These are phyloP conservation scores for Candida pseudofarinosa DNA, from an alignment of 805 yeast species.

Conservation along the genomic window DNA sequence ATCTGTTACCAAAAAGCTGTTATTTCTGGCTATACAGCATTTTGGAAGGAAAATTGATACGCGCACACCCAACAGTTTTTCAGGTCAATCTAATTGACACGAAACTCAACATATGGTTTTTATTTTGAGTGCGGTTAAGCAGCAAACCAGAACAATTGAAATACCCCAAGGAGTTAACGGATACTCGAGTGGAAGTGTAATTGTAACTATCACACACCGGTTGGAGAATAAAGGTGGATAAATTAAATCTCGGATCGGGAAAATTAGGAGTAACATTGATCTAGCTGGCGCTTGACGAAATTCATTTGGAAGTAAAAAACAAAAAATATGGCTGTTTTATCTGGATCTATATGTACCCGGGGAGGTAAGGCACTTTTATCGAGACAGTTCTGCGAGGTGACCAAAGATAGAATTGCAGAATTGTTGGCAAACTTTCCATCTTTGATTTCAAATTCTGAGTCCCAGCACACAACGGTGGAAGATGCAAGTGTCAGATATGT, in stretches of 20 bases:
- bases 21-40: too few species aligned
- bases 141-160: not conserved
- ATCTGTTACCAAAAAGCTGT: too few species aligned
- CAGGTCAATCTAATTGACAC: not conserved
- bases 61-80: not conserved
- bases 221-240: not conserved
- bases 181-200: not conserved
- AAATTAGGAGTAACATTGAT: not conserved
- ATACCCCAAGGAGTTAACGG: not conserved
- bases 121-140: not conserved
- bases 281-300: not conserved
- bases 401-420: slow-evolving; percentile 81
- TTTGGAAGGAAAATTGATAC: not conserved
- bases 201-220: not conserved
- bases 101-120: not conserved
- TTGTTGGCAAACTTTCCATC: slow-evolving; percentile 82
- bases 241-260: not conserved
- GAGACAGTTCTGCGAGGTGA: slow-evolving; percentile 83
- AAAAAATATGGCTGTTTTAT: slow-evolving; percentile 75
- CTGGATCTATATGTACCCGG: slow-evolving; percentile 92
- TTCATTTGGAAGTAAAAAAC: not conserved
- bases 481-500: slow-evolving; percentile 89
- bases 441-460: slow-evolving; percentile 60
- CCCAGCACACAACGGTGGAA: slow-evolving; percentile 92
- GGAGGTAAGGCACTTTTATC: slow-evolving; percentile 90